Percentiles rank a stretch among this genome's conserved stretches.
These are phyloP conservation scores for Mariannaea elegans DNA, from an alignment of 2,329 filamentous ascomycete species.

Conservation along the genomic window DNA sequence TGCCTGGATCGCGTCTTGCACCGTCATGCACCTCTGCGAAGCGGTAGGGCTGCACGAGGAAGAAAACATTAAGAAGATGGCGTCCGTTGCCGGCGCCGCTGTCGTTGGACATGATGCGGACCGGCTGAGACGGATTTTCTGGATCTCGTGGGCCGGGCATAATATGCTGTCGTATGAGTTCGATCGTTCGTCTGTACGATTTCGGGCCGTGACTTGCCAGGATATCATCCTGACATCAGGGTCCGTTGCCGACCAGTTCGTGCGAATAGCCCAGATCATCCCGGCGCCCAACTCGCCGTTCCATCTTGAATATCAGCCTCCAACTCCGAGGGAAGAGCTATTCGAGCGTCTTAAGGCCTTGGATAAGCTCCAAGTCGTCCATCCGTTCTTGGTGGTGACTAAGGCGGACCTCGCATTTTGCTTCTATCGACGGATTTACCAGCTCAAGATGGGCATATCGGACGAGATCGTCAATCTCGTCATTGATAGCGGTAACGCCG, in stretches of 20 bases:
- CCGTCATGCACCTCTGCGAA: slow-evolving; percentile 33
- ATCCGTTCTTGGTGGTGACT: slow-evolving; percentile 33
- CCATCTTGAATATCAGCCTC: slow-evolving; percentile 20
- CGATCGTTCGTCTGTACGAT: slow-evolving; percentile 32
- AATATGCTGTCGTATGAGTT: slow-evolving; percentile 34
- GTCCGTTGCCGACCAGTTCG: slow-evolving; percentile 33
- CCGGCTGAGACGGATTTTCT: slow-evolving; percentile 34
- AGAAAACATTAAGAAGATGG: slow-evolving; percentile 34
- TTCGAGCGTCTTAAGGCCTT: slow-evolving; percentile 28
- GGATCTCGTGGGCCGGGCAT: slow-evolving; percentile 33
- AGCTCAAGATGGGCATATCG: slow-evolving; percentile 26
- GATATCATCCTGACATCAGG: slow-evolving; percentile 21
- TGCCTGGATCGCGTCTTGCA: slow-evolving; percentile 37
- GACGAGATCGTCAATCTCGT: slow-evolving; percentile 29
- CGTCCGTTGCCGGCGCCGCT: slow-evolving; percentile 22
- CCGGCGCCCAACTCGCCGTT: slow-evolving; percentile 33
- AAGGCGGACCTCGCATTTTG: slow-evolving; percentile 35
- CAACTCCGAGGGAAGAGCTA: slow-evolving; percentile 25
- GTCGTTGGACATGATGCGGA: slow-evolving; percentile 26
- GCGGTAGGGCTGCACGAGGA: slow-evolving; percentile 34
- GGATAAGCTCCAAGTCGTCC: slow-evolving; percentile 14
- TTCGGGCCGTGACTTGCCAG: slow-evolving; percentile 29
- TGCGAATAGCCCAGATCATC: slow-evolving; percentile 30
- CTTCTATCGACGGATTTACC: slow-evolving; percentile 37
- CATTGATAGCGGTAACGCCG: slow-evolving; percentile 27